These are phyloP conservation scores for Hymenoscyphus infarciens DNA, from an alignment of 2,329 filamentous ascomycete genomes.

Conservation along the genomic window DNA sequence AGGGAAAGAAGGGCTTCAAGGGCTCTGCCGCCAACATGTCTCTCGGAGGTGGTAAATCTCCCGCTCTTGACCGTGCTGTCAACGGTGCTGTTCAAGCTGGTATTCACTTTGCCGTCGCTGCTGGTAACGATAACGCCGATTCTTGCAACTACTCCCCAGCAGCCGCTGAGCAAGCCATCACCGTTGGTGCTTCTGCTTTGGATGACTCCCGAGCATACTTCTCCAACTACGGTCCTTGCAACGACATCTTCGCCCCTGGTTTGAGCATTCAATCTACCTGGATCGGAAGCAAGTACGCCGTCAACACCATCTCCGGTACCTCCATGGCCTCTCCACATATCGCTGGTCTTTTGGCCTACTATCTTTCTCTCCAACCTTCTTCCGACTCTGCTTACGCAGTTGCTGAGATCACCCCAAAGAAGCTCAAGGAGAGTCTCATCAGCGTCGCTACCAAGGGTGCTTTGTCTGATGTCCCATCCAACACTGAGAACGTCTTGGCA, in stretches of 20 bases:
- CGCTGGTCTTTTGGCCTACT: conserved; percentile 93
- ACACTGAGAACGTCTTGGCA: conserved; percentile 91
- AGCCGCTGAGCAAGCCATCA: conserved; percentile 85
- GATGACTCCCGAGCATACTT: conserved; percentile 98
- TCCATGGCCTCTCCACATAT: conserved; percentile 99
- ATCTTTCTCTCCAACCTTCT: conserved; percentile 90
- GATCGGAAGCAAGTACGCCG: conserved; percentile 93
- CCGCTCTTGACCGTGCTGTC: conserved; percentile 84
- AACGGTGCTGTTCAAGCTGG: conserved; percentile 90
- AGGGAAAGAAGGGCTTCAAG: conserved; percentile 94
- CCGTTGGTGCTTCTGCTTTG: conserved; percentile 90
- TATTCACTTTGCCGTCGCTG: conserved; percentile 96
- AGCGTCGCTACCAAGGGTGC: conserved; percentile 74
- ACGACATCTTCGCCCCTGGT: conserved; percentile 97
- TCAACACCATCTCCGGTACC: conserved; percentile 98
- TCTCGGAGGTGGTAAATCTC: conserved; percentile 94
- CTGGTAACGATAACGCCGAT: conserved; percentile 97
- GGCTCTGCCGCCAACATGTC: conserved; percentile 99
- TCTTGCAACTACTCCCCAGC: conserved; percentile 99
- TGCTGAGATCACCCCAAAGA: conserved; percentile 82
- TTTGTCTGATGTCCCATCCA: conserved; percentile 75
- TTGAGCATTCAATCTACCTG: conserved; percentile 97
- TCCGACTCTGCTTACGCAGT: conserved; percentile 89
- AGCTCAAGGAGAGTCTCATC: conserved; percentile 89
- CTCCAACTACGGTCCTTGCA: conserved; percentile 99